Conservation (phyloP, 2,329 filamentous ascomycete species). For the Penicillium fuscoglaucum region DNA sequence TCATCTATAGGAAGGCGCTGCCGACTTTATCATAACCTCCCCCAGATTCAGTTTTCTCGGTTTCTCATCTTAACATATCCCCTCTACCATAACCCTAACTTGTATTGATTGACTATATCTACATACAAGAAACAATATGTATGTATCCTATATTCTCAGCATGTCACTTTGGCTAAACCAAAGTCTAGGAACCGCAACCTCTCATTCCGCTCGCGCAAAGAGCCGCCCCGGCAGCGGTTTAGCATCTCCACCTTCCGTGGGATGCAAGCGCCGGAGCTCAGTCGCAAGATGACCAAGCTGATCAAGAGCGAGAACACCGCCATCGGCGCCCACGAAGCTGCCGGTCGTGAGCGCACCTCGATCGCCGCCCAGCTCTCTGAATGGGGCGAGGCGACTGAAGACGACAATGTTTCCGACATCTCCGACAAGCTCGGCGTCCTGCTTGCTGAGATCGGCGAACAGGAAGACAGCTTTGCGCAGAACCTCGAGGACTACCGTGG, state of each 20-base stretch:
- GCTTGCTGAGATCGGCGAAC: slow-evolving; percentile 87
- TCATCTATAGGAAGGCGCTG: slow-evolving; percentile 29
- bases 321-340: slow-evolving; percentile 79
- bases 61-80: not conserved
- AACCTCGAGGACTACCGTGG: slow-evolving; percentile 80
- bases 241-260: slow-evolving; percentile 84
- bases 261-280: slow-evolving; percentile 80
- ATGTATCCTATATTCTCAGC: slow-evolving; percentile 1
- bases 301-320: slow-evolving; percentile 95
- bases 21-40: not conserved
- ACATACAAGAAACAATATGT: slow-evolving; percentile 15
- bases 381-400: slow-evolving; percentile 90
- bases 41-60: not conserved
- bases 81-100: not conserved
- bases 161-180: not conserved
- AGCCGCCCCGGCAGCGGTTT: slow-evolving; percentile 64
- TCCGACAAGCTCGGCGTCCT: slow-evolving; percentile 95
- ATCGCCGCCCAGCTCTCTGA: slow-evolving; percentile 91
- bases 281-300: slow-evolving; percentile 82
- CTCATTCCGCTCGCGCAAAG: slow-evolving; percentile 41
- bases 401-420: slow-evolving; percentile 84
- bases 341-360: slow-evolving; percentile 76
- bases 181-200: slow-evolving; percentile 44
- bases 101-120: slow-evolving; percentile 6
- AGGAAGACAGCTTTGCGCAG: slow-evolving; percentile 86